Percentiles rank a stretch among this genome's conserved stretches.
Evolutionary conservation across 140 eudicot genomes (phyloP).

Genomic region (Senecio squalidus): DNA sequence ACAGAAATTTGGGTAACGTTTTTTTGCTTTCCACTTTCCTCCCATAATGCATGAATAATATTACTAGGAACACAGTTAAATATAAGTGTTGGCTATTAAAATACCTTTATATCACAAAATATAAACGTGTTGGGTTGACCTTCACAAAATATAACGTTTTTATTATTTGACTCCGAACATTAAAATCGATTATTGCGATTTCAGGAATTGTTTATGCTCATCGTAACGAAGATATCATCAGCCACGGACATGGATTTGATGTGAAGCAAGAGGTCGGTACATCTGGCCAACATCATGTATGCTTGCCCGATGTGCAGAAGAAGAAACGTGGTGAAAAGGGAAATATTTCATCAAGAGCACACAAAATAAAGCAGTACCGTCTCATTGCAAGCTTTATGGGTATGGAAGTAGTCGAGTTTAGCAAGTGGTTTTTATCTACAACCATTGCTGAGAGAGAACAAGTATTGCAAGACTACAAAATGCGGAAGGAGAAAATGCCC

Average conservation of each 20-base stretch:
- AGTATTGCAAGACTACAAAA: conserved; percentile 46
- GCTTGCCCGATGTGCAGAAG: conserved; percentile 16
- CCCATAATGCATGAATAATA: background rate
- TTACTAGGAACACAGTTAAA: background rate
- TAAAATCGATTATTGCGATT: too few species aligned
- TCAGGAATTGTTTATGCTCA: conserved; percentile 84
- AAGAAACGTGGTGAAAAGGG: conserved; percentile 27
- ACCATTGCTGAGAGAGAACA: conserved; percentile 47
- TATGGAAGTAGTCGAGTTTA: conserved; percentile 69
- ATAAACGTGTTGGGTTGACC: too few species aligned
- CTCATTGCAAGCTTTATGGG: conserved; percentile 53
- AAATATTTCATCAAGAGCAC: conserved; percentile 26
- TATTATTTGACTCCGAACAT: too few species aligned
- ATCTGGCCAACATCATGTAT: conserved; percentile 15
- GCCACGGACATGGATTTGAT: conserved; percentile 34
- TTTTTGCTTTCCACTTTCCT: background rate
- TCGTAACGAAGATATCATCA: conserved; percentile 76
- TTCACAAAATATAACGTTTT: too few species aligned
- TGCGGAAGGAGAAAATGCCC: conserved; percentile 34
- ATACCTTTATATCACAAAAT: too few species aligned
- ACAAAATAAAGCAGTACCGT: conserved; percentile 48
- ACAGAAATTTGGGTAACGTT: conserved; percentile 56
- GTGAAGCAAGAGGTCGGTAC: conserved; percentile 18
- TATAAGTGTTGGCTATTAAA: background rate
- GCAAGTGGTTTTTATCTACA: conserved; percentile 72